Base-by-base conservation (phyloP, 1,139 yeast genomes). In the Geotrichum australiense region DNA sequence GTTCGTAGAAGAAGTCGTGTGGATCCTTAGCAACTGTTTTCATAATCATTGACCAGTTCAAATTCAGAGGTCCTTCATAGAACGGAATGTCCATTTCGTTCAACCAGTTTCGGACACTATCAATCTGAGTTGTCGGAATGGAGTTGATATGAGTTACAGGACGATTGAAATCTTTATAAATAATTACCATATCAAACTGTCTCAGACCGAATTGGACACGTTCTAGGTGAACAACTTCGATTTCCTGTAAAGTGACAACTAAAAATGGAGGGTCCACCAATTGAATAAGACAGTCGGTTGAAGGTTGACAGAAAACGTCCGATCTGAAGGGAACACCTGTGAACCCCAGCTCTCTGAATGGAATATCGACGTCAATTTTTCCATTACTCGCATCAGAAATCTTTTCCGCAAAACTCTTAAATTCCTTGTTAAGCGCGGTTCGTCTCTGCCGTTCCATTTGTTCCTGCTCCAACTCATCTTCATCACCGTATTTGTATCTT, bases 311-410 rank as follows among this genome's bases (percentile, higher is more conserved):
- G 57, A 83, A 78, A 19, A 91, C 96, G 15, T 94, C 84, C 6
- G 96, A 84, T 57, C 98, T 76, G 64, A 82, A 84, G 28, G 98
- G 98, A 16, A 91, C 98, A 73, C 98, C 99, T 53, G 80, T 86
- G 74, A 91, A 91, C 23, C 97, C 99, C 45, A 93, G 73, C 58
- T 93, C 98, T 60, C 96, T 76, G 68, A 91, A 86, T 36, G 99
- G 97, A 39, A 86, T 76, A 64, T 91, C 98, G 46, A 93, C 79
- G 54, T 89, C 96, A 31, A 89, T 70, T 51, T 78, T 64, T 8
- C 64, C 63, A 55, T 77, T 73, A 1, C 94, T 79, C 1, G 94
- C 83, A 53, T 86, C 96, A 5, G 95, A 80, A 54, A 91, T 89
- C 49, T 80, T 74, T 62, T 91, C 97, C 22, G 94, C 91, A 69